Percentiles rank a stretch among this genome's conserved stretches.
Conservation (phyloP, 257 asterid species). For the Salvia miltiorrhiza region DNA sequence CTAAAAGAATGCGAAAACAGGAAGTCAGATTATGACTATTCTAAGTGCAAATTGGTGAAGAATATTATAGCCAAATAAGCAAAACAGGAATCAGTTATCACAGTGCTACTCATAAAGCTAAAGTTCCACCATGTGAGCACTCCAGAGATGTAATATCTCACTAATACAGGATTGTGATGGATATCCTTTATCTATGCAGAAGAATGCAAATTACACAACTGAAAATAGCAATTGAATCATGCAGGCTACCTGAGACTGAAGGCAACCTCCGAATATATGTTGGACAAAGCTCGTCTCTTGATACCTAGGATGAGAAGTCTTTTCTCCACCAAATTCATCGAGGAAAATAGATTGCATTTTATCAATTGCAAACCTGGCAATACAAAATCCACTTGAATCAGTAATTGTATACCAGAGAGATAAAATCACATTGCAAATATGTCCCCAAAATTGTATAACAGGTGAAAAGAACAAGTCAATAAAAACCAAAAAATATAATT, state of each 20-base stretch:
- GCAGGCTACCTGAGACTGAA: slow-evolving; percentile 79
- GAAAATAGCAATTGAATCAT: background rate
- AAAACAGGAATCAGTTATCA: background rate
- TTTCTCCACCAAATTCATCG: slow-evolving; percentile 90
- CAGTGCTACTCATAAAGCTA: background rate
- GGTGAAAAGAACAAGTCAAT: background rate
- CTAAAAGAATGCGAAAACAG: slow-evolving; percentile 2
- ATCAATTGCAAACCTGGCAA: slow-evolving; percentile 77
- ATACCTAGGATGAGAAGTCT: slow-evolving; percentile 58
- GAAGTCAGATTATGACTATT: background rate
- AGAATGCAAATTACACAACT: background rate
- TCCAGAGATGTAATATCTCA: background rate
- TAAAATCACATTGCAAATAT: background rate
- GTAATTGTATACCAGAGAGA: background rate
- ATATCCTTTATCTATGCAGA: background rate
- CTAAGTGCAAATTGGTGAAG: background rate
- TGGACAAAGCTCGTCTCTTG: slow-evolving; percentile 91
- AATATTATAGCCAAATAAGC: slow-evolving; percentile 1
- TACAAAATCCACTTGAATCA: slow-evolving; percentile 13
- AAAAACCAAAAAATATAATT: background rate
- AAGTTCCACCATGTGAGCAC: background rate
- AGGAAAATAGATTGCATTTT: slow-evolving; percentile 91
- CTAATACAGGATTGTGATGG: background rate
- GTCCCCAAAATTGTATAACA: background rate
- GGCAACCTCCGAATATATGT: slow-evolving; percentile 92